Evolutionary conservation across 2,329 filamentous ascomycete species (phyloP), one percentile per base, ranked within the genome.

Genomic region (Talaromyces sp.): DNA sequence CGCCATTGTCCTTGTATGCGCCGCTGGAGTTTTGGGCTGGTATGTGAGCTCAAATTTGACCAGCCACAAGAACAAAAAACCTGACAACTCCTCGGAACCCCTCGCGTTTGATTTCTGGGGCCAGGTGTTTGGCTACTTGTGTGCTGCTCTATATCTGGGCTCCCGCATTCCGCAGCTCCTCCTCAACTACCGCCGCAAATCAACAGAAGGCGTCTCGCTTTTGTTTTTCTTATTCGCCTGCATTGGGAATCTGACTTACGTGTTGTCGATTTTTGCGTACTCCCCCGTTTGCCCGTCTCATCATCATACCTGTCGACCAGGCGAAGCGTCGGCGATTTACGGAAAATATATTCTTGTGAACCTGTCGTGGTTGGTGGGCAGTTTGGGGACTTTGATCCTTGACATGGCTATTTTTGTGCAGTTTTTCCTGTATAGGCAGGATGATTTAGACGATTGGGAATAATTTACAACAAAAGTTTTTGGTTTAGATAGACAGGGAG

Each of bases 151-250:
- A 5, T 98, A 99, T 71, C 90, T 98, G 11, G 91, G 91, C 25
- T 95, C 90, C 0, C 89, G 95, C 9, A 77, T 98, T 7, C 95
- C 95, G 0, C 95, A 99, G 78, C 82, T 99, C 1, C 82, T 97
- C 8, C 85, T 98, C 58, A 99, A 98, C 76, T 96, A 91, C 79
- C 86, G 91, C 22, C 88, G 95, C 65, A 96, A 96, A 78, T 93
- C 89, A 51, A 97, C 93, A 0, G 93, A 98, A 60, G 95, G 95
- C 3, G 88, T 99, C 22, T 93, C 90, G 66, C 87, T 97, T 78
- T 83, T 98, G 11, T 99, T 98, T 78, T 98, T 98, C 79, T 81
- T 98, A 25, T 98, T 99, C 73, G 95, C 95, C 4, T 98, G 93
- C 72, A 85, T 98, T 6, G 95, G 95, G 2, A 99, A 99, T 73